phyloP scores from a whole-genome alignment of 108 stramenopile genomes.

The Nannochloropsis salina region DNA sequence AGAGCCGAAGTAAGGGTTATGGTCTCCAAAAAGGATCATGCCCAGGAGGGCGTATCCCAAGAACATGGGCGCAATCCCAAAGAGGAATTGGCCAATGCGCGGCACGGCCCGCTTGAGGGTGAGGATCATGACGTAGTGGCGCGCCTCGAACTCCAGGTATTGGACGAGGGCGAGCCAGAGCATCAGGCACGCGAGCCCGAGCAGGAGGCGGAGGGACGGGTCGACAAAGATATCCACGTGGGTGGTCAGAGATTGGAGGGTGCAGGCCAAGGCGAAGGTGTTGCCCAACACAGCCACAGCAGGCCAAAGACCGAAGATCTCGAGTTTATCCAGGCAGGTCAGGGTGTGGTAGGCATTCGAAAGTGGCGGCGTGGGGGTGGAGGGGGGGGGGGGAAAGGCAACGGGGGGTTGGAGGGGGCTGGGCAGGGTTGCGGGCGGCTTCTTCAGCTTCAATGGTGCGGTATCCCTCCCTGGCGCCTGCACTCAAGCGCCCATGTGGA shows the following conservation, averaged over 20 bases:
- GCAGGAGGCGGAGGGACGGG: not conserved
- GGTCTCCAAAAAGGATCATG: conserved; percentile 27
- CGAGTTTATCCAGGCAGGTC: not conserved
- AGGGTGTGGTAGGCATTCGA: not conserved
- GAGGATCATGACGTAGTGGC: conserved; percentile 22
- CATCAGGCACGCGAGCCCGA: not conserved
- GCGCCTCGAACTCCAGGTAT: not conserved
- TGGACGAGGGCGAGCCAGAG: conserved; percentile 7
- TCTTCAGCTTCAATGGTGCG: no score
- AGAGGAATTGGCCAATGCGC: conserved; percentile 21
- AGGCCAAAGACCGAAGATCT: not conserved
- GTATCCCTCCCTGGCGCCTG: not conserved
- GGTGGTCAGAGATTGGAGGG: not conserved
- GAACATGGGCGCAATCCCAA: conserved; percentile 24
- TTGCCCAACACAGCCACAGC: not conserved
- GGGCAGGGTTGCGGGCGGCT: not conserved
- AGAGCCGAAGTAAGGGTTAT: not conserved
- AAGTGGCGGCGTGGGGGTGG: not conserved
- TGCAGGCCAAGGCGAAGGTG: not conserved
- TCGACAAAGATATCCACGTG: not conserved
- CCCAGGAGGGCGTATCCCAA: conserved; percentile 23
- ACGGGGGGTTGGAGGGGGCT: not conserved
- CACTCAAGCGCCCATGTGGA: not conserved
- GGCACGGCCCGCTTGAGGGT: conserved; percentile 20
- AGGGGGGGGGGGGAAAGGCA: not conserved